Evolutionary conservation across 495 filamentous ascomycete species (phyloP).

Genomic region (Parachaetomium inaequale): DNA sequence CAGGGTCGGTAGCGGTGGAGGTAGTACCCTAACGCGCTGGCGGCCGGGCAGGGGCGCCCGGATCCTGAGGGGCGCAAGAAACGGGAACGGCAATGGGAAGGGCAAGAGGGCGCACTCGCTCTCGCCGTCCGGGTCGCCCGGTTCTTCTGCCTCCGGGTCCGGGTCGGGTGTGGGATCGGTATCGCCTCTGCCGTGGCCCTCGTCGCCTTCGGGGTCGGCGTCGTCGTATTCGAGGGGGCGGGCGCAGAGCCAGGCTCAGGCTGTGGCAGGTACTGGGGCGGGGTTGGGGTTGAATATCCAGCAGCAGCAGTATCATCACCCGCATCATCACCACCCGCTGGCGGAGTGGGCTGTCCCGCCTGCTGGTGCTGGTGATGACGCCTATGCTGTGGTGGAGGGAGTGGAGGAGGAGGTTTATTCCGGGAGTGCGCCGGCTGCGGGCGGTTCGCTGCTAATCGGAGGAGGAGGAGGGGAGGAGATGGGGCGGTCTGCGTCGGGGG

Average conservation of each 20-base stretch:
- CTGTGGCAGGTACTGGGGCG: neutral
- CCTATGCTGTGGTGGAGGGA: neutral
- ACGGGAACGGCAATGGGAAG: neutral
- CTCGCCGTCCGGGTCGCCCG: neutral
- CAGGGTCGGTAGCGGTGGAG: too few relatives aligned
- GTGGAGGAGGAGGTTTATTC: neutral
- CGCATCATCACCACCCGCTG: constrained; percentile 1
- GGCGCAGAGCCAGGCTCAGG: neutral
- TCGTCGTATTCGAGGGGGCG: neutral
- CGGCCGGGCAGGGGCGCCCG: neutral
- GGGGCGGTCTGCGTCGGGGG: constrained; percentile 28
- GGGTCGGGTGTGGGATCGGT: neutral
- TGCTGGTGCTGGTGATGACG: neutral
- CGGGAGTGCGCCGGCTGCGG: neutral
- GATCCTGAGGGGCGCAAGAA: too few relatives aligned
- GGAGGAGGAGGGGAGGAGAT: constrained; percentile 23
- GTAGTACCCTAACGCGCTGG: too few relatives aligned
- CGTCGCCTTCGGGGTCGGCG: neutral
- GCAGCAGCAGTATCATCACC: neutral
- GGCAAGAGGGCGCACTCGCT: neutral
- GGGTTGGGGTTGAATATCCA: neutral
- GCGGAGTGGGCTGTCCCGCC: constrained; percentile 8
- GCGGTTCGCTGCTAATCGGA: neutral
- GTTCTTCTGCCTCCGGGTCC: neutral
- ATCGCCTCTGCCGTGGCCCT: neutral